These are phyloP conservation scores for Phytophthora europaea DNA, from an alignment of 352 stramenopile genomes.

Conservation along the genomic window DNA sequence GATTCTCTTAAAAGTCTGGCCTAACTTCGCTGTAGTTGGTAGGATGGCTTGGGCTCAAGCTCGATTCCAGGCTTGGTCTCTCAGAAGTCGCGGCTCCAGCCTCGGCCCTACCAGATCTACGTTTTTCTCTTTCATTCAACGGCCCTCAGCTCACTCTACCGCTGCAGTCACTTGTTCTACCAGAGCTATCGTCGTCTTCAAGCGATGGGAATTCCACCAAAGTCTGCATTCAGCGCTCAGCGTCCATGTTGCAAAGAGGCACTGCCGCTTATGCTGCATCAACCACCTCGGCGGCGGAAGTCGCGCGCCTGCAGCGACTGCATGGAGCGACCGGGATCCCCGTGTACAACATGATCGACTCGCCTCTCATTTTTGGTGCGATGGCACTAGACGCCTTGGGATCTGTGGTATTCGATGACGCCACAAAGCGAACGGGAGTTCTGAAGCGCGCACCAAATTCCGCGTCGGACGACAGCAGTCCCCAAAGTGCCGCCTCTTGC, in stretches of 20 bases:
- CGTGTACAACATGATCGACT: constrained; percentile 81
- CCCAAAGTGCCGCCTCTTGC: background rate
- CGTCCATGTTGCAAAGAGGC: constrained; percentile 66
- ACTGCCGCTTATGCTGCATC: constrained; percentile 53
- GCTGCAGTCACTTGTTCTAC: constrained; percentile 56
- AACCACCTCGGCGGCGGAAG: constrained; percentile 51
- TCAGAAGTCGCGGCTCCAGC: constrained; percentile 46
- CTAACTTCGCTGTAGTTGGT: constrained; percentile 46
- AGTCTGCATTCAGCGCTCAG: constrained; percentile 66
- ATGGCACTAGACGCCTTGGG: constrained; percentile 65
- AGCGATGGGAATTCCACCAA: constrained; percentile 18
- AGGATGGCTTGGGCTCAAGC: constrained; percentile 58
- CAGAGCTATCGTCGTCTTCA: constrained; percentile 28
- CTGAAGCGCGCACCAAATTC: background rate
- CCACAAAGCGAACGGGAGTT: constrained; percentile 48
- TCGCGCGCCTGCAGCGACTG: constrained; percentile 59
- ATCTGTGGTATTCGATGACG: constrained; percentile 55
- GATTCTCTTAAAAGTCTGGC: background rate
- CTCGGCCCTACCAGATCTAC: constrained; percentile 44
- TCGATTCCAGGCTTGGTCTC: constrained; percentile 55
- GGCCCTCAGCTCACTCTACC: constrained; percentile 44
- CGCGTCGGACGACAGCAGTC: background rate
- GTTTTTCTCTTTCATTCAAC: constrained; percentile 58
- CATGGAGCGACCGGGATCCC: constrained; percentile 55
- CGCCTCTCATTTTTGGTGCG: constrained; percentile 65